Evolutionary conservation across 2,329 filamentous ascomycete species (phyloP), one percentile per base, ranked within the genome.

Genomic region (Colletotrichum scovillei): DNA sequence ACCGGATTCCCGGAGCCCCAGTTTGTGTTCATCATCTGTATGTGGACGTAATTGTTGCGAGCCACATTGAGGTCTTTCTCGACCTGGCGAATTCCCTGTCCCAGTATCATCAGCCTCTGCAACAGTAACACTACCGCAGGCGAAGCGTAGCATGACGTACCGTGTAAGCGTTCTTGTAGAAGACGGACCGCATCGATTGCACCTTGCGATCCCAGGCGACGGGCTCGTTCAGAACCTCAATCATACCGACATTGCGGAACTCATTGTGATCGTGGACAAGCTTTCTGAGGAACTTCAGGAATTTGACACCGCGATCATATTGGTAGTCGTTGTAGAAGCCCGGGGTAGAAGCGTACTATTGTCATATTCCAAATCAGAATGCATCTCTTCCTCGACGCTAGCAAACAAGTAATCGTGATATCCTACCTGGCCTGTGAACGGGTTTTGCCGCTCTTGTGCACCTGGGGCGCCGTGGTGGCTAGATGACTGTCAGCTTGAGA

Each of bases 181-280:
- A 90, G 12, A 76, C 79, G 16, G 80, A 78, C 12, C 82, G 77
- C 78, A 88, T 71, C 52, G 77, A 76, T 24, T 76, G 80, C 1
- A 79, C 78, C 6, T 76, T 77, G 11, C 79, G 75, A 60, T 84
- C 79, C 53, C 74, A 74, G 63, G 84, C 84, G 14, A 86, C 78
- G 5, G 90, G 89, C 78, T 92, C 90, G 76, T 91, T 92, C 66
- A 91, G 81, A 16, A 91, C 79, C 77, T 89, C 85, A 46, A 92
- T 78, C 86, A 90, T 91, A 69, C 89, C 89, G 35, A 91, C 89
- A 57, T 87, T 90, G 66, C 85, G 80, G 78, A 88, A 89, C 35
- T 83, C 84, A 49, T 80, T 64, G 71, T 84, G 85, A 49, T 77
- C 81, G 78, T 91, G 88, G 72, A 90, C 86, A 52, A 84, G 81